phyloP scores from a whole-genome alignment of 768 basidiomycete genomes.

The Mycena capillaripes region DNA sequence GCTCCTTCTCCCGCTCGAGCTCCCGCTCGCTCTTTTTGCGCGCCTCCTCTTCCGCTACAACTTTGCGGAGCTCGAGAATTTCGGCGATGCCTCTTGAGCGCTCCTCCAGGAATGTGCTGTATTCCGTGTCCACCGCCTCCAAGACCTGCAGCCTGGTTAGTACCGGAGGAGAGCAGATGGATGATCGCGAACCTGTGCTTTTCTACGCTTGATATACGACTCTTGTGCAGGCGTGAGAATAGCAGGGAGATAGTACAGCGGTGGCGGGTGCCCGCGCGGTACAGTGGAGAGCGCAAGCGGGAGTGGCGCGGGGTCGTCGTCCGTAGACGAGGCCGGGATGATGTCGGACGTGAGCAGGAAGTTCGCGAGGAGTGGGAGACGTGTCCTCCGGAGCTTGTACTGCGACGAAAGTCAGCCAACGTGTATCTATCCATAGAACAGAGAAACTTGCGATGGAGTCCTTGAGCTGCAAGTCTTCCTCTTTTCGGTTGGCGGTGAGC shows the following conservation, averaged over 20 bases:
- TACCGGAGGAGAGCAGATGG: background rate
- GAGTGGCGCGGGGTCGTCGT: conserved; percentile 50
- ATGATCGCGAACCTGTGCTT: conserved; percentile 67
- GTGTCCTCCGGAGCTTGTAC: conserved; percentile 81
- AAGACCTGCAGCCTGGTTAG: conserved; percentile 59
- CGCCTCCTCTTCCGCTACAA: conserved; percentile 76
- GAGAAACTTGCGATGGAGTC: conserved; percentile 78
- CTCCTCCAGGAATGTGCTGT: conserved; percentile 74
- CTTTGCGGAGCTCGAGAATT: conserved; percentile 70
- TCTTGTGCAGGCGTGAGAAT: conserved; percentile 79
- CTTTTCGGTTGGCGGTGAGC: conserved; percentile 79
- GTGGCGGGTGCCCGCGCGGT: conserved; percentile 79
- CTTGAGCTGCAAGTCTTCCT: conserved; percentile 86
- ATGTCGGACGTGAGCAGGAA: conserved; percentile 83
- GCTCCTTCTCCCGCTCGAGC: conserved; percentile 32
- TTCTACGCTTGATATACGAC: conserved; percentile 72
- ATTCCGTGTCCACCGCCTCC: conserved; percentile 78
- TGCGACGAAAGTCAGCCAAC: conserved; percentile 41
- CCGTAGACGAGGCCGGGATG: conserved; percentile 55
- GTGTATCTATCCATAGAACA: conserved; percentile 8
- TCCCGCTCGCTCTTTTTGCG: conserved; percentile 55
- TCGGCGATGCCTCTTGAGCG: conserved; percentile 71
- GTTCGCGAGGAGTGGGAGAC: conserved; percentile 80
- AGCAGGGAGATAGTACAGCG: conserved; percentile 83
- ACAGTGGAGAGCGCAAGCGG: conserved; percentile 59